Conservation (phyloP, 768 basidiomycete genomes). For the Pleurotus tuber-regium region DNA sequence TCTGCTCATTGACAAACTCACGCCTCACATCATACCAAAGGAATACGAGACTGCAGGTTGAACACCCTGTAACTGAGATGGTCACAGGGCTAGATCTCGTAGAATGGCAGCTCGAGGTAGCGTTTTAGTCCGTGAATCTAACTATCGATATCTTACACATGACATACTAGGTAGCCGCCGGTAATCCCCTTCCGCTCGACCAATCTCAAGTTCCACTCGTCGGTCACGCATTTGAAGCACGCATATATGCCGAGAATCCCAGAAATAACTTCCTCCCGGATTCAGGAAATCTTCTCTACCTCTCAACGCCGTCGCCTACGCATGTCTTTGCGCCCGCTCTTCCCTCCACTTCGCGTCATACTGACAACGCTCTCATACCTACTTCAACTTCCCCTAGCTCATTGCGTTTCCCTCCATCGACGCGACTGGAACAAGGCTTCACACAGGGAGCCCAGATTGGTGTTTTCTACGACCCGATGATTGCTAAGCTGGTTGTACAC, state of each 20-base stretch:
- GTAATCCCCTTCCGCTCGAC: constrained; percentile 76
- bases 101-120: constrained; percentile 91
- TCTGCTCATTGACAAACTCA: background rate
- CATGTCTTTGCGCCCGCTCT: constrained; percentile 59
- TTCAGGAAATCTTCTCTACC: constrained; percentile 77
- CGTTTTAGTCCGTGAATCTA: background rate
- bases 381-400: constrained; percentile 27
- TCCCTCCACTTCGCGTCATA: constrained; percentile 21
- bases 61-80: constrained; percentile 95
- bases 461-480: constrained; percentile 91
- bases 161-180: constrained; percentile 68
- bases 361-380: constrained; percentile 26
- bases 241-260: constrained; percentile 95
- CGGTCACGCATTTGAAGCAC: constrained; percentile 92
- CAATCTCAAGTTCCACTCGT: constrained; percentile 82
- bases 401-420: constrained; percentile 46
- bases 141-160: background rate
- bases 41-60: constrained; percentile 85
- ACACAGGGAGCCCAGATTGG: constrained; percentile 75
- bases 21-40: constrained; percentile 28
- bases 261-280: constrained; percentile 92
- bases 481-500: constrained; percentile 88
- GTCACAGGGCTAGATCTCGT: constrained; percentile 92
- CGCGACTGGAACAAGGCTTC: constrained; percentile 92
- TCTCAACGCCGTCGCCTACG: constrained; percentile 77